Conservation (phyloP, 768 basidiomycete genomes). For the Mycena indigotica region DNA sequence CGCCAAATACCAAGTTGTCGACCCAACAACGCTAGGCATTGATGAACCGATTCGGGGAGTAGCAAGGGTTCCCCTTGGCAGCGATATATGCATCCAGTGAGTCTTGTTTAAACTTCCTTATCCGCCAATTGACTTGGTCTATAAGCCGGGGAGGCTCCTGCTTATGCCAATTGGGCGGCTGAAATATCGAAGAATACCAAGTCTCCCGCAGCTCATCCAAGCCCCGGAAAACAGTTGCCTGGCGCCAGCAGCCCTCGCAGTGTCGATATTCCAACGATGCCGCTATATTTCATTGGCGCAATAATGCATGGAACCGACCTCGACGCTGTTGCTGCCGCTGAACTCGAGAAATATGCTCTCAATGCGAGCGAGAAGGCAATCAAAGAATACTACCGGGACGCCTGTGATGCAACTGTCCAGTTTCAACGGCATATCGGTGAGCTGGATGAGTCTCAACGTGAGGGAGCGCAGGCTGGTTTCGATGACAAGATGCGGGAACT, state of each 20-base stretch:
- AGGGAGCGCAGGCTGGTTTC: constrained; percentile 9
- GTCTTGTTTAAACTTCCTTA: not conserved
- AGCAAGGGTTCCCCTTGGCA: not conserved
- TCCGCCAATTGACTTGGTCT: too few species aligned
- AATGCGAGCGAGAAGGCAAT: constrained; percentile 19
- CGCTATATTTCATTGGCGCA: constrained; percentile 20
- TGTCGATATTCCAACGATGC: constrained; percentile 17
- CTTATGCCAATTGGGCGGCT: constrained; percentile 17
- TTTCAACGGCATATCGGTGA: constrained; percentile 15
- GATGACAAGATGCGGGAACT: constrained; percentile 18
- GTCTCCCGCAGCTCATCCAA: constrained; percentile 4
- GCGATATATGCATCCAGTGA: constrained; percentile 18
- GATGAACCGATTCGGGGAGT: not conserved
- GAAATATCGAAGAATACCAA: constrained; percentile 11
- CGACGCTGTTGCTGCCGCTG: constrained; percentile 16
- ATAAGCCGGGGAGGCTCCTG: constrained; percentile 5
- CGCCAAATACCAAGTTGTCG: constrained; percentile 16
- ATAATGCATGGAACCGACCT: constrained; percentile 20
- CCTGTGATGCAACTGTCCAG: constrained; percentile 19
- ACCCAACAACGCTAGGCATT: constrained; percentile 13
- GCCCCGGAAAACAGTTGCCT: constrained; percentile 1
- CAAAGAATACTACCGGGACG: constrained; percentile 18
- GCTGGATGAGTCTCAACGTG: constrained; percentile 7
- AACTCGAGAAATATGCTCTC: constrained; percentile 18
- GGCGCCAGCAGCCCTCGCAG: not conserved